These are phyloP conservation scores for Trametes polyzona DNA, from an alignment of 1,284 basidiomycete genomes.

Conservation along the genomic window DNA sequence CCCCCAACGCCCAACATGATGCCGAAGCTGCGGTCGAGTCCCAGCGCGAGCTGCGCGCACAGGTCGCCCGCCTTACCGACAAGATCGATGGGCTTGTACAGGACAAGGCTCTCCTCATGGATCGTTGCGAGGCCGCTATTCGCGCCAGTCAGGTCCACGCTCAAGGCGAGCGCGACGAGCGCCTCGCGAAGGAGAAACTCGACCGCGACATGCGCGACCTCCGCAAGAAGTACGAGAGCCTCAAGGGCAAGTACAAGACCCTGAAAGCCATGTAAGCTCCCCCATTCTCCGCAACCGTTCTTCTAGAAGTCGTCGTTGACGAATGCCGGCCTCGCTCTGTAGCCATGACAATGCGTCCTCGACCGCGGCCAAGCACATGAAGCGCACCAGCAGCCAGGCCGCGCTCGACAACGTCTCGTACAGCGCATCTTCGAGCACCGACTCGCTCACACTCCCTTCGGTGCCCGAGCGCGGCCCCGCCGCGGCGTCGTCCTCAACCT, in stretches of 20 bases:
- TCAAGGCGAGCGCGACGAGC: constrained; percentile 40
- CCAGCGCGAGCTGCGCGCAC: constrained; percentile 26
- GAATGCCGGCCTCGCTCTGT: neutral
- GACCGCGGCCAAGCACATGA: constrained; percentile 10
- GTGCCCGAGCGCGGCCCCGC: neutral
- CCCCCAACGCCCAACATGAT: constrained; percentile 29
- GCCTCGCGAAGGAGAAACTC: constrained; percentile 33
- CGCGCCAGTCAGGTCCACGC: constrained; percentile 35
- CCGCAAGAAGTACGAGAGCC: constrained; percentile 34
- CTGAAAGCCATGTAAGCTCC: constrained; percentile 29
- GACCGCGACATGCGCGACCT: constrained; percentile 34
- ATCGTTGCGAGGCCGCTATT: constrained; percentile 43
- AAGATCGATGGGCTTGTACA: constrained; percentile 39
- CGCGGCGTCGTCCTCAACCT: neutral
- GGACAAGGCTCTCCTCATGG: constrained; percentile 47
- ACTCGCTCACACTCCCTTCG: constrained; percentile 3
- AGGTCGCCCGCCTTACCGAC: constrained; percentile 38
- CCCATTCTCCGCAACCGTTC: neutral
- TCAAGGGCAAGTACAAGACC: constrained; percentile 33
- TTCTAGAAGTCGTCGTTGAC: neutral
- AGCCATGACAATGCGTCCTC: constrained; percentile 9
- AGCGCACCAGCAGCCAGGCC: constrained; percentile 33
- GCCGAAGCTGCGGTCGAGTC: constrained; percentile 21
- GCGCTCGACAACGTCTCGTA: constrained; percentile 23
- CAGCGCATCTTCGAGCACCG: constrained; percentile 9